These are phyloP conservation scores for Alternaria dauci DNA, from an alignment of 2,329 filamentous ascomycete species.

Conservation along the genomic window DNA sequence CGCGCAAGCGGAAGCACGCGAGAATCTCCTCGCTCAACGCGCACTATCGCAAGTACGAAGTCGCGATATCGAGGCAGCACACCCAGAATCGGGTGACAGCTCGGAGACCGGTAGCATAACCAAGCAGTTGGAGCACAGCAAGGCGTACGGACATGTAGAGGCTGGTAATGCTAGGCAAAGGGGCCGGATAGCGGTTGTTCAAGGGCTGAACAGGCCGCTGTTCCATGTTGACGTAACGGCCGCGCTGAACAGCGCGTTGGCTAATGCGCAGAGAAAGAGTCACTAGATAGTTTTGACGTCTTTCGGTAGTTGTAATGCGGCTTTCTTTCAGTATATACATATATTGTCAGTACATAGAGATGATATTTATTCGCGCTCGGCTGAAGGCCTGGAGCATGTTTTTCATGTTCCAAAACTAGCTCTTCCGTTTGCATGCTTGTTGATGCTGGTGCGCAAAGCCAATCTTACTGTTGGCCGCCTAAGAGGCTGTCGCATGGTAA, in stretches of 20 bases:
- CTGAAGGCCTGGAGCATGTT: slow-evolving; percentile 2
- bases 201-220: slow-evolving; percentile 86
- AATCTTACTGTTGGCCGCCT: not conserved
- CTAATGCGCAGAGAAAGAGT: slow-evolving; percentile 67
- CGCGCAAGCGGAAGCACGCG: slow-evolving; percentile 71
- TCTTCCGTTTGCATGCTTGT: not conserved
- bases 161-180: slow-evolving; percentile 47
- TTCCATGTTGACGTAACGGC: slow-evolving; percentile 95
- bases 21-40: slow-evolving; percentile 59
- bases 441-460: not conserved
- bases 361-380: slow-evolving; percentile 2
- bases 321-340: slow-evolving; percentile 6
- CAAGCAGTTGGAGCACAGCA: slow-evolving; percentile 42
- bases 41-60: slow-evolving; percentile 60
- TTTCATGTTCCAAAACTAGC: not conserved
- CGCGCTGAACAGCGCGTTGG: slow-evolving; percentile 87
- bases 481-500: not conserved
- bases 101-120: slow-evolving; percentile 42
- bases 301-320: not conserved
- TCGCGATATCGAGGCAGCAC: slow-evolving; percentile 27
- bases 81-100: slow-evolving; percentile 22
- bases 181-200: slow-evolving; percentile 66
- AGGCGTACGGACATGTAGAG: slow-evolving; percentile 41
- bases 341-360: slow-evolving; percentile 1
- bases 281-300: slow-evolving; percentile 28